Conservation (phyloP, 1,284 basidiomycete species). For the Leccinum subatratum region DNA sequence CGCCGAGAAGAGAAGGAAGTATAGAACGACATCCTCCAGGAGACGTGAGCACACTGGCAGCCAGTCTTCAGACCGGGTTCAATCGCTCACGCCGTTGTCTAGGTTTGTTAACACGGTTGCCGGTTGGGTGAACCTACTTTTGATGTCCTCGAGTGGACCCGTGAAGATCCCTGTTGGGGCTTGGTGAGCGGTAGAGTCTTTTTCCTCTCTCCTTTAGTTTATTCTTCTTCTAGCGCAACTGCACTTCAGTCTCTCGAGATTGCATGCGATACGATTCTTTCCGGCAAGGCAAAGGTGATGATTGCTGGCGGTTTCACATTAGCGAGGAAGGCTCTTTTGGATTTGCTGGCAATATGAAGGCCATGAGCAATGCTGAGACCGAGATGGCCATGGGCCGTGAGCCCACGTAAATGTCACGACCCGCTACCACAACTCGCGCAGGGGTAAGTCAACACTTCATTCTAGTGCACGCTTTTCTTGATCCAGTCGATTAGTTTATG, state of each 20-base stretch:
- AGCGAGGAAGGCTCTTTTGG: constrained; percentile 96
- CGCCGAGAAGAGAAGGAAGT: constrained; percentile 94
- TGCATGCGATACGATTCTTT: constrained; percentile 90
- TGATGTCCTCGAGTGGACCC: constrained; percentile 91
- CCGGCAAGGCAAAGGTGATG: constrained; percentile 98
- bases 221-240: constrained; percentile 65
- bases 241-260: constrained; percentile 97
- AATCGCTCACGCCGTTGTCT: constrained; percentile 17
- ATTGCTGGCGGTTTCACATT: constrained; percentile 95
- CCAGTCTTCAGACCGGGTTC: constrained; percentile 8
- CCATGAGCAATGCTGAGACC: constrained; percentile 86
- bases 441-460: constrained; percentile 51
- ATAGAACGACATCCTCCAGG: constrained; percentile 96
- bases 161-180: constrained; percentile 99
- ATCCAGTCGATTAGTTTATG: constrained; percentile 68
- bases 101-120: constrained; percentile 97
- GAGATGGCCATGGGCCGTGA: constrained; percentile 99
- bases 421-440: constrained; percentile 90
- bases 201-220: constrained; percentile 6
- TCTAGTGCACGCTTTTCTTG: constrained; percentile 10
- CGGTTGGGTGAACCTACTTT: constrained; percentile 93
- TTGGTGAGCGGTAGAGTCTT: constrained; percentile 54
- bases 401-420: constrained; percentile 97
- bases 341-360: constrained; percentile 99
- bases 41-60: constrained; percentile 75